These are phyloP conservation scores for Trichosporon coremiiforme DNA, from an alignment of 1,284 basidiomycete genomes.

Conservation along the genomic window DNA sequence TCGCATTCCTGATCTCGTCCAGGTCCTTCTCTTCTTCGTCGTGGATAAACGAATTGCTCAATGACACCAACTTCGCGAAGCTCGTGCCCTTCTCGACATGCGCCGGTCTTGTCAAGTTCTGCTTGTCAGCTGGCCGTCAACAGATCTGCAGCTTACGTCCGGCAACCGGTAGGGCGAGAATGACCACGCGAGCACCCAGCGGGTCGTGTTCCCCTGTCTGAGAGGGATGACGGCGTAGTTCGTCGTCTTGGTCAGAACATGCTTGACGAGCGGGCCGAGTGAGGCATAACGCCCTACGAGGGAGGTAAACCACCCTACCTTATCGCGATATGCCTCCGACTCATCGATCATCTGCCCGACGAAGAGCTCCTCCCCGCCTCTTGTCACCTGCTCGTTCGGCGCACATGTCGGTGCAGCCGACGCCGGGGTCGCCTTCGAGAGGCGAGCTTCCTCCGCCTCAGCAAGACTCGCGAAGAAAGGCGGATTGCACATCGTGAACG, in stretches of 20 bases:
- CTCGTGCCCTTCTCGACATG: constrained; percentile 57
- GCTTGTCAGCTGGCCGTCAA: background rate
- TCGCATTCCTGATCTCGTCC: constrained; percentile 44
- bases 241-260: constrained; percentile 66
- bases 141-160: constrained; percentile 64
- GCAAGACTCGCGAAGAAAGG: constrained; percentile 79
- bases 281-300: constrained; percentile 85
- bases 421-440: constrained; percentile 65
- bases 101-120: constrained; percentile 35
- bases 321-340: constrained; percentile 60
- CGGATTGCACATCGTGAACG: constrained; percentile 90
- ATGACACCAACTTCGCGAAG: constrained; percentile 61
- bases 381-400: constrained; percentile 79
- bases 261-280: constrained; percentile 64
- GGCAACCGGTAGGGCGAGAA: constrained; percentile 66
- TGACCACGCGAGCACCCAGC: constrained; percentile 90
- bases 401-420: constrained; percentile 80
- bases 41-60: constrained; percentile 54
- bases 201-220: constrained; percentile 77
- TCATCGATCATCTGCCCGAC: constrained; percentile 77
- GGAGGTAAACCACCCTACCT: constrained; percentile 73
- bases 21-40: constrained; percentile 49
- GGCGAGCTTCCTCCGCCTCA: constrained; percentile 67
- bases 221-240: constrained; percentile 85
- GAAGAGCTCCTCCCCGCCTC: constrained; percentile 81